Conservation (phyloP, 768 basidiomycete genomes). For the Podaxis mareebaensis region DNA sequence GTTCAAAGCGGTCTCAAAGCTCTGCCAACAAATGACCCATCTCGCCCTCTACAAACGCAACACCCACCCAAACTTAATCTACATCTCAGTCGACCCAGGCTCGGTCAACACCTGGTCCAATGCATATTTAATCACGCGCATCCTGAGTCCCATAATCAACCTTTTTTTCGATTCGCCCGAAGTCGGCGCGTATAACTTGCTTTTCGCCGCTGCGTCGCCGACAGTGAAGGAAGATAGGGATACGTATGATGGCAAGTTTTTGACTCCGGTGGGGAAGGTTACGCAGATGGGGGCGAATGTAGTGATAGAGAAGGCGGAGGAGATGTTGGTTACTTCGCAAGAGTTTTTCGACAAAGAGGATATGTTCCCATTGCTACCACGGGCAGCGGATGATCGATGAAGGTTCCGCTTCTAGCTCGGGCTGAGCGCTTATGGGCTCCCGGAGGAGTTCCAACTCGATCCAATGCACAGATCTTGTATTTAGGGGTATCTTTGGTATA, state of each 20-base stretch:
- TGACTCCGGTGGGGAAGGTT: constrained; percentile 36
- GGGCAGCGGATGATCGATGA: neutral
- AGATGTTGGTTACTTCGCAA: constrained; percentile 12
- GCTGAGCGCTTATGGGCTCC: neutral
- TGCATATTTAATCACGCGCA: constrained; percentile 18
- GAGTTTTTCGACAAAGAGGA: constrained; percentile 42
- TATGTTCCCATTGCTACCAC: constrained; percentile 13
- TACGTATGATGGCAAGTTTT: constrained; percentile 38
- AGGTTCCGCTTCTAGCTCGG: neutral
- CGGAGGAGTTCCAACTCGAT: neutral
- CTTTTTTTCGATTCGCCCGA: constrained; percentile 27
- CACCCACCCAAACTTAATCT: constrained; percentile 28
- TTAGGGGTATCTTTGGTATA: neutral
- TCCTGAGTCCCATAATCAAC: constrained; percentile 22
- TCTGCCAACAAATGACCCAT: constrained; percentile 12
- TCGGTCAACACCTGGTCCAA: constrained; percentile 32
- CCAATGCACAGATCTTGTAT: neutral
- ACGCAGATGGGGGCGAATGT: constrained; percentile 33
- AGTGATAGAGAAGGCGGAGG: constrained; percentile 33
- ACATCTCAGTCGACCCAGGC: constrained; percentile 43
- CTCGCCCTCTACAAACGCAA: constrained; percentile 12
- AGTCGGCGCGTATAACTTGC: constrained; percentile 35
- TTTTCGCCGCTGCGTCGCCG: constrained; percentile 41
- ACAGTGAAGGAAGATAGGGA: constrained; percentile 31
- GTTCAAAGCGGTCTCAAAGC: constrained; percentile 5